Percentiles rank a stretch among this genome's conserved stretches.
Conservation (phyloP, 1,284 basidiomycete species). For the Vanrija sp. region DNA sequence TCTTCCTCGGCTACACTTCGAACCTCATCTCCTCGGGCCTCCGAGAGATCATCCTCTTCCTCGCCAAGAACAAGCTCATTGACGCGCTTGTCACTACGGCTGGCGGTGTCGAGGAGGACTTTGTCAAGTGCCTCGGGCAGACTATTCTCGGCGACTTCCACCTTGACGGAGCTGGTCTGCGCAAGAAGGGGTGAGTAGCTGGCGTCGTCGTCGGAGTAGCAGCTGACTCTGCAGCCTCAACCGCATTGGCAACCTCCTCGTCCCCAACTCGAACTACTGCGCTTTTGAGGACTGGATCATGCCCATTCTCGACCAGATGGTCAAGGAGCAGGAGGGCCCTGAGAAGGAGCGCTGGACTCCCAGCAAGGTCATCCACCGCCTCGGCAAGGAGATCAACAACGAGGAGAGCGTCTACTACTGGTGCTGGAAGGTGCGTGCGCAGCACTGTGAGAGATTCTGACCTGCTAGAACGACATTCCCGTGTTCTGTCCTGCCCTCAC, state of each 20-base stretch:
- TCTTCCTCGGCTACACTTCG: constrained; percentile 97
- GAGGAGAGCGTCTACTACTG: constrained; percentile 98
- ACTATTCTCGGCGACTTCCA: constrained; percentile 94
- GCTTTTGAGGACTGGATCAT: constrained; percentile 98
- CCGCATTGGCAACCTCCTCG: constrained; percentile 93
- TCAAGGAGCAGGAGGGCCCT: constrained; percentile 68
- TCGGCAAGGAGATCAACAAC: constrained; percentile 94
- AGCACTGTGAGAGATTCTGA: neutral
- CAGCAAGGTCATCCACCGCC: constrained; percentile 82
- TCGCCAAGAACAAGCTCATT: constrained; percentile 91
- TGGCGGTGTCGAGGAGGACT: constrained; percentile 97
- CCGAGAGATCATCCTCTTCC: constrained; percentile 85
- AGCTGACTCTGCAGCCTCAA: constrained; percentile 59
- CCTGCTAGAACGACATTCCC: constrained; percentile 82
- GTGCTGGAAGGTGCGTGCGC: constrained; percentile 84
- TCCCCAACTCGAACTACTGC: constrained; percentile 99
- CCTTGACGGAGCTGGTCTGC: constrained; percentile 81
- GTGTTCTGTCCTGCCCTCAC: constrained; percentile 98
- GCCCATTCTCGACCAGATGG: constrained; percentile 88
- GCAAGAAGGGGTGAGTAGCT: constrained; percentile 62
- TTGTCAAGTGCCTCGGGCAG: constrained; percentile 95
- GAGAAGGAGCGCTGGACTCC: constrained; percentile 68
- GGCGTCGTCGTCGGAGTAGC: neutral
- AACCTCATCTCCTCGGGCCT: constrained; percentile 97
- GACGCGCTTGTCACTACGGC: constrained; percentile 92